Conservation (phyloP, 768 basidiomycete species). For the Chiua virens region DNA sequence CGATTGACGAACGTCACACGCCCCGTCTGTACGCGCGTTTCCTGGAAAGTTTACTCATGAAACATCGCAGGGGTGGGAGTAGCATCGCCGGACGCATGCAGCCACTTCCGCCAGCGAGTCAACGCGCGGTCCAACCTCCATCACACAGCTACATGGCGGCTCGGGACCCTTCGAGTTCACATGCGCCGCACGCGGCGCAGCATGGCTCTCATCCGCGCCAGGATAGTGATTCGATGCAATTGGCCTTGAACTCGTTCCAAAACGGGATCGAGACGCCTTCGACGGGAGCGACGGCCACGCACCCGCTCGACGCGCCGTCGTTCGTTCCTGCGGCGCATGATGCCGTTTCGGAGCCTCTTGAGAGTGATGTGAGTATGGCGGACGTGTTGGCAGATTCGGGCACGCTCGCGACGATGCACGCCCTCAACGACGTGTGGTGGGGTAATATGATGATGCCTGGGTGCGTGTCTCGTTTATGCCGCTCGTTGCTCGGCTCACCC, state of each 20-base stretch:
- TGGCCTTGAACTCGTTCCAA: conserved; percentile 15
- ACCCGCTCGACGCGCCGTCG: conserved; percentile 42
- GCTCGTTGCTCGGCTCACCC: background rate
- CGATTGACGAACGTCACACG: conserved; percentile 80
- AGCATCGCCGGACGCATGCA: conserved; percentile 51
- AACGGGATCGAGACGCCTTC: background rate
- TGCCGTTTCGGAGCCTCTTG: background rate
- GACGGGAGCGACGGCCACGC: background rate
- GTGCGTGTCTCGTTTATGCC: conserved; percentile 18
- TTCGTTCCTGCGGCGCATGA: conserved; percentile 33
- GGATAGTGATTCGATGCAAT: conserved; percentile 33
- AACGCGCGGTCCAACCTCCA: conserved; percentile 20
- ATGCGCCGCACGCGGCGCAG: conserved; percentile 16
- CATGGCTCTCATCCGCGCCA: conserved; percentile 16
- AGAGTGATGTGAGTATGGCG: conserved; percentile 23
- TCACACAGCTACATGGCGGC: conserved; percentile 16
- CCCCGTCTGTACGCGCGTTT: conserved; percentile 81
- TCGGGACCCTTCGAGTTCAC: conserved; percentile 32
- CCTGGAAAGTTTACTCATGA: conserved; percentile 67
- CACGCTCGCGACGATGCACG: conserved; percentile 70
- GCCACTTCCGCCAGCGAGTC: conserved; percentile 46
- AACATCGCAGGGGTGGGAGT: conserved; percentile 69
- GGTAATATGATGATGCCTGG: conserved; percentile 85
- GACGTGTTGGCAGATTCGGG: conserved; percentile 43
- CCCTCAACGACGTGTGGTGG: conserved; percentile 74